A percentile compares a stretch with the other conserved stretches of the same genome.
Evolutionary conservation across 139 green algal species (phyloP).

Genomic region (Closterium sp.): DNA sequence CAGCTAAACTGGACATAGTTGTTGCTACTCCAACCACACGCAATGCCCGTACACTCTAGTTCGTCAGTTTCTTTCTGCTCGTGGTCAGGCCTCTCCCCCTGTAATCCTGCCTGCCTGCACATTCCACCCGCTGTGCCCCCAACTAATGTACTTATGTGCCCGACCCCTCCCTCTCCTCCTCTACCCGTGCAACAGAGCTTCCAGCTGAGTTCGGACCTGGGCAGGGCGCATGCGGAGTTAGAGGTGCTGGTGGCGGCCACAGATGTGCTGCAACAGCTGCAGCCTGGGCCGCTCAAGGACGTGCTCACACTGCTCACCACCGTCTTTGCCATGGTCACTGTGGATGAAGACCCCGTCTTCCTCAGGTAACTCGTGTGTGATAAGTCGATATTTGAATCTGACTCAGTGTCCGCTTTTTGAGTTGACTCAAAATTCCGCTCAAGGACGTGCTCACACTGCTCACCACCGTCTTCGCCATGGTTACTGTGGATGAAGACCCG

Average conservation of each 20-base stretch:
- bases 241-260: conserved; percentile 32
- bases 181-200: background rate
- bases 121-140: background rate
- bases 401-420: no score
- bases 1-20: no score
- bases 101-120: background rate
- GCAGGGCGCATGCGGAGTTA: conserved; percentile 28
- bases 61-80: background rate
- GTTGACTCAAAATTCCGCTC: no score
- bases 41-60: no score
- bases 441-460: no score
- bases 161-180: no score
- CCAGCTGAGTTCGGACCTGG: conserved; percentile 35
- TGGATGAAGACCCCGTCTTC: conserved; percentile 42
- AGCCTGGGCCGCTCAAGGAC: background rate
- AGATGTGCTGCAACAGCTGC: background rate
- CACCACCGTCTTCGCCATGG: no score
- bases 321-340: conserved; percentile 5
- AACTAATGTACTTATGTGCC: background rate
- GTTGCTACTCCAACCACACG: no score
- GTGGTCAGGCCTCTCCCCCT: background rate
- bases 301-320: conserved; percentile 10
- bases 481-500: no score
- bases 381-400: no score
- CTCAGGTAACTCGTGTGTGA: conserved; percentile 41